These are phyloP conservation scores for Chrysopogon serrulatus DNA, from an alignment of 176 grass and related monocot genomes.

Conservation along the genomic window DNA sequence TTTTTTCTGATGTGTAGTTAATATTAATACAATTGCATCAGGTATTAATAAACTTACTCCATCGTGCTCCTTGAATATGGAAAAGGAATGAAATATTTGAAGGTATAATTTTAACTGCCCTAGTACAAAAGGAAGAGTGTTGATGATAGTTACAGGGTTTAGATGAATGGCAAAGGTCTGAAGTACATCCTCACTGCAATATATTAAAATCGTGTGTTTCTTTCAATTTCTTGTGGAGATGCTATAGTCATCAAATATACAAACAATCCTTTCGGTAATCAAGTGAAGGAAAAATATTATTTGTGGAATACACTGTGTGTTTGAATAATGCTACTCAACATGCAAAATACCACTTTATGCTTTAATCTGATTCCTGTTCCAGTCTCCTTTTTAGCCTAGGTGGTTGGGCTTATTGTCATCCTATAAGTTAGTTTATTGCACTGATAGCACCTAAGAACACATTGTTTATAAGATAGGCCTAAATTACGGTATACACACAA, in stretches of 20 bases:
- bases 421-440: background rate
- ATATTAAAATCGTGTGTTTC: background rate
- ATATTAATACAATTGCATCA: slow-evolving; percentile 26
- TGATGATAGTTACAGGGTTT: background rate
- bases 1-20: slow-evolving; percentile 2
- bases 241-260: background rate
- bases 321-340: background rate
- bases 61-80: slow-evolving; percentile 24
- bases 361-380: background rate
- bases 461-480: background rate
- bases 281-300: background rate
- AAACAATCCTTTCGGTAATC: background rate
- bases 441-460: background rate
- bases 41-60: slow-evolving; percentile 16
- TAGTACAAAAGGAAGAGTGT: background rate
- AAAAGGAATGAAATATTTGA: slow-evolving; percentile 29
- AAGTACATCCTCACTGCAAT: slow-evolving; percentile 7
- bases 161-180: background rate
- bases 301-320: background rate
- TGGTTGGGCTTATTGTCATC: background rate
- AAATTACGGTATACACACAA: background rate
- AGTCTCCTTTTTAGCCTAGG: background rate
- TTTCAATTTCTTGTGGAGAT: background rate
- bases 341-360: background rate
- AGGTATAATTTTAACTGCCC: slow-evolving; percentile 7